Base-by-base conservation (phyloP, 371 early-diverging fungal species). In the Funneliformis caledonium region DNA sequence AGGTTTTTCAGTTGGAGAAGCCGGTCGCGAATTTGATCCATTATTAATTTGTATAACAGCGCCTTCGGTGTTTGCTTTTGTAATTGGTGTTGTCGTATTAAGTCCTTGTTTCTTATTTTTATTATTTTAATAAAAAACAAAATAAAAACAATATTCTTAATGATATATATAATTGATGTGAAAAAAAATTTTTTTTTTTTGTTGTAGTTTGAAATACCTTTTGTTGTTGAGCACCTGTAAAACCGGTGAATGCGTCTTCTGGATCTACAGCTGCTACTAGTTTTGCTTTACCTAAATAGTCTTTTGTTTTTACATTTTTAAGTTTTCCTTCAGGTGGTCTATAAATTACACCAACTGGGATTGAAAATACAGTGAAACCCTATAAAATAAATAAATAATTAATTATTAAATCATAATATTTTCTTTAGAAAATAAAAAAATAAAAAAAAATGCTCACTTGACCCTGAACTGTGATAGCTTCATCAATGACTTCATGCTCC, bases 301-400 rank as follows among this genome's bases (percentile, higher is more conserved):
- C 92, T 47, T 93, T 91, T 83, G 92, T 92, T 73, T 91, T 90
- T 2, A 93, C 83, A 84, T 94, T 95, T 83, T 93, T 91, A 65
- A 95, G 86, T 82, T 94, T 95, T 80, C 90, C 91, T 69, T 93
- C 94, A 10, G 94, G 88, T 37, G 98, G 99, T 67, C 94, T 88
- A 83, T 93, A 97, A 19, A 96, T 83, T 2, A 92, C 88, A 16
- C 92, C 91, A 22, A 89, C 89, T n/a, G 95, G 96, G 31, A 96
- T 91, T 14, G 92, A 91, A 82, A 91, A 95, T 14, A 95, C 90
- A 0, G 92, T 92, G 67, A 92, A 93, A 43, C 92, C 93, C 80
- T 83, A 43, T n/a, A 68, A 37, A 68, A 68, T 6, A 37, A 68
- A 37, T 43, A 43, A 37, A 16, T 43, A 37, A 42, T 7, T 16